Evolutionary conservation across 164 flowering plant genomes (phyloP).

Genomic region (Berberis thunbergii): DNA sequence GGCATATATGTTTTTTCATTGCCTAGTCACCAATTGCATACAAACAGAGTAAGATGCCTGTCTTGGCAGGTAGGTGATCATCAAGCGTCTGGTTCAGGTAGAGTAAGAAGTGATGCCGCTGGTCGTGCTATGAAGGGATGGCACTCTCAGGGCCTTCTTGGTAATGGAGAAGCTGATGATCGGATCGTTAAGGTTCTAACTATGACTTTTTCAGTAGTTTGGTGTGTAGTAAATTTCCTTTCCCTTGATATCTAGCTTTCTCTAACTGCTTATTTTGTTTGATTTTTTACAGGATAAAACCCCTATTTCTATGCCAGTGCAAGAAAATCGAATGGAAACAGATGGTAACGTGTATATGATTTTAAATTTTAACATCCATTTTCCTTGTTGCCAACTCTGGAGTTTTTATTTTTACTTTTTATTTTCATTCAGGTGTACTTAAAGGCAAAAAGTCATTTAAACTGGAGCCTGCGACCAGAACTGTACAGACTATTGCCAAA

Average conservation of each 20-base stretch:
- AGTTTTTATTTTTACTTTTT: no score
- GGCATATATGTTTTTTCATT: no score
- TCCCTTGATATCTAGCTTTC: no score
- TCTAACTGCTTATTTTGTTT: not conserved
- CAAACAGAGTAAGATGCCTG: no score
- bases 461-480: slow-evolving; percentile 48
- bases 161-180: slow-evolving; percentile 82
- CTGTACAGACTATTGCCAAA: slow-evolving; percentile 37
- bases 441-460: slow-evolving; percentile 59
- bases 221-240: not conserved
- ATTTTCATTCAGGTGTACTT: slow-evolving; percentile 34
- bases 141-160: slow-evolving; percentile 76
- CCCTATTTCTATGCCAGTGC: slow-evolving; percentile 37
- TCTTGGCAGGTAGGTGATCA: slow-evolving; percentile 20
- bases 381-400: not conserved
- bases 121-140: slow-evolving; percentile 98
- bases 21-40: no score
- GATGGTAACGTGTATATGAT: slow-evolving; percentile 35
- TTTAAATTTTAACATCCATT: not conserved
- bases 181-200: slow-evolving; percentile 59
- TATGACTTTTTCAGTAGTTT: not conserved
- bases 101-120: slow-evolving; percentile 91
- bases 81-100: slow-evolving; percentile 58
- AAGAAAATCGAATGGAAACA: slow-evolving; percentile 71
- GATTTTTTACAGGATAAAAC: slow-evolving; percentile 48